Base-by-base conservation (phyloP, 768 basidiomycete species). In the Termitomyces sp. region DNA sequence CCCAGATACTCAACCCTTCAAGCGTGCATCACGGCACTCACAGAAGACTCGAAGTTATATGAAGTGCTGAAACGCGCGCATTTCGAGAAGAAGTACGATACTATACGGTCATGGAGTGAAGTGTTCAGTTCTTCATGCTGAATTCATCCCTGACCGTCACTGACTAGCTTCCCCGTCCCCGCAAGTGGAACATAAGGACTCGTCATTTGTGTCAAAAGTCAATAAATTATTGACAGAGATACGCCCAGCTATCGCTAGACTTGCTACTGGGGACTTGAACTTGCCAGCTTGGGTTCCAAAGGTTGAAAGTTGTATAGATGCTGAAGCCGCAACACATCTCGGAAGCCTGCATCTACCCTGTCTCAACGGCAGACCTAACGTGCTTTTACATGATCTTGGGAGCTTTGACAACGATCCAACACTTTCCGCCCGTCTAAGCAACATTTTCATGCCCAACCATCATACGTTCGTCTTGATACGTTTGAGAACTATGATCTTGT, bases 371-470 rank as follows among this genome's bases (percentile, higher is more conserved):
- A 77, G 73, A 57, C 79, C 79, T 0, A 78, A 74, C 56, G 71
- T 80, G 1, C 67, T 81, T 6, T 71, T 81, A 1, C 78, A 81
- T 54, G 71, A 77, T 56, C 64, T 79, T 7, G 79, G 78, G 20
- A 73, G 69, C n/a, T 80, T 79, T 60, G 64, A 63, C n/a, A 58
- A 64, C 4, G 75, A 79, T 34, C 59, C 63, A 11, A 40, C 66
- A 17, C 68, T 80, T 15, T 62, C 71, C n/a, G 62, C 60, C 37
- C 71, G 79, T 17, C 63, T 80, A 5, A 63, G 71, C 11, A 78
- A 79, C 51, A 75, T 81, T 14, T 81, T 81, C 61, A 76, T 78
- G 73, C 71, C 77, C 17, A 74, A 77, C 42, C 78, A 73, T 50
- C 78, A 79, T 61, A 79, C 78, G 77, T 79, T 51, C 60, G 78